Conservation (phyloP, 106 monocot genomes). For the Amphibolis antarctica region DNA sequence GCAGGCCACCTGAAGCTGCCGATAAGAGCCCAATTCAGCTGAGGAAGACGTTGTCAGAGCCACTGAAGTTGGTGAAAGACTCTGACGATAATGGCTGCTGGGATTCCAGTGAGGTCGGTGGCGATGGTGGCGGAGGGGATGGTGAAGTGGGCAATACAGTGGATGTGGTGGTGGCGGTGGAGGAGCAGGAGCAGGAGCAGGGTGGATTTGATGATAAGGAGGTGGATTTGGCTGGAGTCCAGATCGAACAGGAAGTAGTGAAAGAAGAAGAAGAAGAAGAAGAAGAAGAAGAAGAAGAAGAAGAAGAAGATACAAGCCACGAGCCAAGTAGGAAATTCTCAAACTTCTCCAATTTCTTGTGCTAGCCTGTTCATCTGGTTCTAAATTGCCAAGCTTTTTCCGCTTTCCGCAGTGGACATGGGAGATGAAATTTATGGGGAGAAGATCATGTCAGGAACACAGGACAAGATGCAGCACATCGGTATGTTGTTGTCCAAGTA, state of each 20-base stretch:
- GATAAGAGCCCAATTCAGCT: slow-evolving; percentile 20
- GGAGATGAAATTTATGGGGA: slow-evolving; percentile 16
- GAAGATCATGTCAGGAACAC: slow-evolving; percentile 6
- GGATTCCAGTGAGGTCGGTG: slow-evolving; percentile 2
- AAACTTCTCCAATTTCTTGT: neutral
- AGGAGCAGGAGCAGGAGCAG: slow-evolving; percentile 16
- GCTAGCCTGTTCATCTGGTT: neutral
- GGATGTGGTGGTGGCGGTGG: slow-evolving; percentile 12
- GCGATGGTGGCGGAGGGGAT: slow-evolving; percentile 19
- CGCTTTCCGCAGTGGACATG: neutral
- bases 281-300: slow-evolving; percentile 13
- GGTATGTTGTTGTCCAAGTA: slow-evolving; percentile 36
- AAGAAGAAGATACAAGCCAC: neutral
- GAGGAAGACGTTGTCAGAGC: slow-evolving; percentile 21
- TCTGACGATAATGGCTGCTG: neutral
- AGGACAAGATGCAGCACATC: slow-evolving; percentile 55
- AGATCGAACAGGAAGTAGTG: too few species aligned
- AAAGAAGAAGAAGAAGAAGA: slow-evolving; percentile 11
- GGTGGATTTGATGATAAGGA: slow-evolving; percentile 47
- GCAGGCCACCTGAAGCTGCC: slow-evolving; percentile 39
- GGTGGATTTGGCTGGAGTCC: slow-evolving; percentile 18
- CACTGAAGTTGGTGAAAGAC: neutral
- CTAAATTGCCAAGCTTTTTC: too few species aligned
- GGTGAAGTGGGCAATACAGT: slow-evolving; percentile 10
- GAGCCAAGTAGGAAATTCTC: neutral